phyloP scores from a whole-genome alignment of 2,329 filamentous ascomycete species.

The Colletotrichum cordylinicola region DNA sequence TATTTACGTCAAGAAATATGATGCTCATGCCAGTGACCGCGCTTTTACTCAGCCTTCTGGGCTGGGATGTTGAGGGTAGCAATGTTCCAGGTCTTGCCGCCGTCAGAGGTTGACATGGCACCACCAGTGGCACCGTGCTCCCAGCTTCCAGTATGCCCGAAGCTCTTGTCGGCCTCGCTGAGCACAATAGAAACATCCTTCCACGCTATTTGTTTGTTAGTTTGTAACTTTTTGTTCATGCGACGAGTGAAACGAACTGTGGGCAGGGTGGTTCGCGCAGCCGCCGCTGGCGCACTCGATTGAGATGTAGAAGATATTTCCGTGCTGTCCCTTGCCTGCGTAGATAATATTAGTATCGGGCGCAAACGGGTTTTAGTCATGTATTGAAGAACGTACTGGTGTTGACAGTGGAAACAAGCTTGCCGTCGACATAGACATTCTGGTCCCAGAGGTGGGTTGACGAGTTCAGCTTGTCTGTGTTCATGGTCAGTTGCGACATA shows the following conservation, averaged over 20 bases:
- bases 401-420: neutral
- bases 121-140: neutral
- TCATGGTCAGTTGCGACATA: neutral
- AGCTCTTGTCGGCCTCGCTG: neutral
- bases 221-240: too few relatives aligned
- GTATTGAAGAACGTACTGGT: neutral
- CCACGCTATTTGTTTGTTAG: neutral
- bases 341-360: neutral
- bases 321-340: neutral
- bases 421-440: neutral
- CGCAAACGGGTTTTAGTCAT: neutral
- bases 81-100: neutral
- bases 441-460: neutral
- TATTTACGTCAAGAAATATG: neutral
- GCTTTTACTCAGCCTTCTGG: neutral
- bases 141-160: neutral
- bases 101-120: neutral
- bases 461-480: neutral
- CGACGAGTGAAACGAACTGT: neutral
- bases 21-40: neutral
- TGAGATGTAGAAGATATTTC: constrained; percentile 1
- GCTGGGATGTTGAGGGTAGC: neutral
- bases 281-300: neutral
- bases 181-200: neutral
- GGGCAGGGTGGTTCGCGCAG: neutral